Base-by-base conservation (phyloP, 2,329 filamentous ascomycete species). In the Ascosphaera apis region DNA sequence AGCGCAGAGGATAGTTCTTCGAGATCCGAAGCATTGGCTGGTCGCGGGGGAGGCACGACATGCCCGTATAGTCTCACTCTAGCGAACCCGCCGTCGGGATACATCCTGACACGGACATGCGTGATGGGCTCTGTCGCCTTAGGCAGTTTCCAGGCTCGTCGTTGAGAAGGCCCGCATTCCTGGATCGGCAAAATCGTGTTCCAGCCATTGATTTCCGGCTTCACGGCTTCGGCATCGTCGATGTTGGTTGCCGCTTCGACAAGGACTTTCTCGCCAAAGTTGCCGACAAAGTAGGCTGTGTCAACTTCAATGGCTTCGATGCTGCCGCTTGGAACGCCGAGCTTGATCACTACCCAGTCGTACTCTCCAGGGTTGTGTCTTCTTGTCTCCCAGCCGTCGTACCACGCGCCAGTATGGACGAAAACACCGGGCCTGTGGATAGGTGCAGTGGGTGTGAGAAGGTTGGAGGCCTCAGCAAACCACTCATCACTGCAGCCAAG, bases 331-430 rank as follows among this genome's bases (percentile, higher is more conserved):
- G 48, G 60, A 0, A 67, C 65, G n/a, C 67, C 67, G 0, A 72
- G 58, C 32, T 64, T 58, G 39, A 72, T 58, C 4, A 72, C 61
- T 1, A 67, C 67, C 65, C 65, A 73, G 51, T 74, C 69, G 41
- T 61, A 68, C 8, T 62, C 58, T 28, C 61, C 58, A 0, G 59
- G 51, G 47, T 74, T 74, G 53, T 73, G 69, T 17, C 69, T 58
- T 4, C 69, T 57, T 3, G 69, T 72, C 43, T 74, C 69, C 69
- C 69, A 73, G 13, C 69, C 69, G 47, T 73, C 68, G 47, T 71
- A 73, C 68, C 69, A 73, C 34, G 67, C 67, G 39, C 69, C 69
- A 3, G 66, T 61, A 48, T 69, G 63, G 30, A 65, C 60, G 52
- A 70, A 72, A 45, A 68, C 60, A 35, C 67, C 68, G 0, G 66